These are phyloP conservation scores for Trypanosoma rangeli DNA, from an alignment of 208 protist genomes.

Conservation along the genomic window DNA sequence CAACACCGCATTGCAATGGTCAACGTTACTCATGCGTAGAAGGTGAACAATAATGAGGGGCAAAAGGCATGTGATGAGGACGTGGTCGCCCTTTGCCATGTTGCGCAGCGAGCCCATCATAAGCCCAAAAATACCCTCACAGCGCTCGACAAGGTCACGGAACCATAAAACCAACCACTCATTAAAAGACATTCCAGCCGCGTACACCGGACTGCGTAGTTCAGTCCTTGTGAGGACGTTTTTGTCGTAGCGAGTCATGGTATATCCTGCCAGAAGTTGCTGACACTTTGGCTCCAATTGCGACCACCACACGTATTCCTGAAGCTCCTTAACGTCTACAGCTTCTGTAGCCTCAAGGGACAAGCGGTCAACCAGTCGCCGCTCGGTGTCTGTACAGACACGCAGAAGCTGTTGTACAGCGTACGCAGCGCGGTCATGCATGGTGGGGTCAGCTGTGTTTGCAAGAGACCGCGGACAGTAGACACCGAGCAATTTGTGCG, in stretches of 20 bases:
- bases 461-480: constrained; percentile 75
- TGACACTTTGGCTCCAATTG: constrained; percentile 47
- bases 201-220: constrained; percentile 61
- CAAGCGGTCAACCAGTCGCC: constrained; percentile 29
- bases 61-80: constrained; percentile 64
- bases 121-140: constrained; percentile 52
- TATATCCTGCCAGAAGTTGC: constrained; percentile 73
- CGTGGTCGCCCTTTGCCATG: constrained; percentile 73
- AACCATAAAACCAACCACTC: constrained; percentile 77
- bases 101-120: constrained; percentile 78
- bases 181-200: constrained; percentile 43
- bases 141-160: constrained; percentile 51
- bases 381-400: constrained; percentile 59
- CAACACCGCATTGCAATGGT: constrained; percentile 39
- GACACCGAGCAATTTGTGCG: constrained; percentile 55
- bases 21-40: constrained; percentile 35
- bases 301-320: constrained; percentile 81
- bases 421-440: constrained; percentile 86
- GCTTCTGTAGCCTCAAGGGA: constrained; percentile 46
- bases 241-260: constrained; percentile 67
- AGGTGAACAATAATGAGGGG: constrained; percentile 79
- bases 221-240: constrained; percentile 44
- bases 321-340: constrained; percentile 67
- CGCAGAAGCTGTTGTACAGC: constrained; percentile 85
- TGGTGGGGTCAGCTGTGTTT: constrained; percentile 70